Percentiles rank a stretch among this genome's conserved stretches.
Evolutionary conservation across 108 stramenopile genomes (phyloP).

Genomic region (Mayamaea pseudoterrestris): DNA sequence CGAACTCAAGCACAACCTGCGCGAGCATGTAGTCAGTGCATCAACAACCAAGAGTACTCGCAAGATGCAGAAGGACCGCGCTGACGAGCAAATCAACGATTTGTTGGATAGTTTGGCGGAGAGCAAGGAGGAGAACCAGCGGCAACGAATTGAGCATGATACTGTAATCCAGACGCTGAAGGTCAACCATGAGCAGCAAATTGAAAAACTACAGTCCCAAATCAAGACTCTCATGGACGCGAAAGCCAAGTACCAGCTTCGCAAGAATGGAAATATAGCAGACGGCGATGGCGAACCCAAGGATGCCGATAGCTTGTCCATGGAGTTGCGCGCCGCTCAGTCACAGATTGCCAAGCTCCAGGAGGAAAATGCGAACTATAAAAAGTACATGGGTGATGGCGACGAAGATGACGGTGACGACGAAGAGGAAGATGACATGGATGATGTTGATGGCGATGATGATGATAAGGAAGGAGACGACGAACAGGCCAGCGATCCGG

Average conservation of each 20-base stretch:
- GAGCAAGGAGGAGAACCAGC: constrained; percentile 75
- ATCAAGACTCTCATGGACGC: not conserved
- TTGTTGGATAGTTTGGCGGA: constrained; percentile 65
- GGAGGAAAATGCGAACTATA: too few species aligned
- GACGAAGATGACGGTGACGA: constrained; percentile 22
- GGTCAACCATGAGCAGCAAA: not conserved
- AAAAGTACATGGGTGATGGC: not conserved
- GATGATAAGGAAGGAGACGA: not conserved
- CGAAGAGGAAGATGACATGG: constrained; percentile 9
- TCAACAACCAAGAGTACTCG: constrained; percentile 17
- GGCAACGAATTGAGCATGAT: constrained; percentile 54
- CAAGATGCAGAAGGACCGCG: constrained; percentile 30
- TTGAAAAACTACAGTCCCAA: not conserved
- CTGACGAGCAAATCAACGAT: constrained; percentile 39
- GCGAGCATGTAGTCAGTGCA: constrained; percentile 3
- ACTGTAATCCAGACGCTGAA: constrained; percentile 15
- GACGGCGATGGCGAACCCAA: not conserved
- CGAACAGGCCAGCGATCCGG: not conserved
- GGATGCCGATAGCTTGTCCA: not conserved
- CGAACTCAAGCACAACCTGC: constrained; percentile 27
- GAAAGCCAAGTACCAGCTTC: not conserved
- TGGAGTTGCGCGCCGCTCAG: not conserved
- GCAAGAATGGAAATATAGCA: not conserved
- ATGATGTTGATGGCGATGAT: constrained; percentile 6
- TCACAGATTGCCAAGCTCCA: not conserved